Conservation (phyloP, 306 rosid genomes). For the Calophaca sinica region DNA sequence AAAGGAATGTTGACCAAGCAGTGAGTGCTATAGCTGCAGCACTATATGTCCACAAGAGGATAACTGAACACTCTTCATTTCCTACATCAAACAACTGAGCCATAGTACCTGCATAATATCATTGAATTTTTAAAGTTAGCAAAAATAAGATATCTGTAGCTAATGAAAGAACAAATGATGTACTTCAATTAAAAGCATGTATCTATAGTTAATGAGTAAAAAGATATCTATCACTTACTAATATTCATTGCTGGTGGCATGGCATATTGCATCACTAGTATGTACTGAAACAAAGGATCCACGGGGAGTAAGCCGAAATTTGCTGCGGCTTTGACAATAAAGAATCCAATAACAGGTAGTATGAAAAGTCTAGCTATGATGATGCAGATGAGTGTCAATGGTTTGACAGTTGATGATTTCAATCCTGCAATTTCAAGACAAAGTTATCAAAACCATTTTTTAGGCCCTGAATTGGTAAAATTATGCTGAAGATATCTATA, state of each 20-base stretch:
- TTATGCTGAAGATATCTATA: neutral
- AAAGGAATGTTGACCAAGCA: constrained; percentile 77
- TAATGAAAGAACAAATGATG: neutral
- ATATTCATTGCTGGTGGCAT: constrained; percentile 97
- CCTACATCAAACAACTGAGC: constrained; percentile 84
- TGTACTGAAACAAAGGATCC: constrained; percentile 76
- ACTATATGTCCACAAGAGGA: constrained; percentile 80
- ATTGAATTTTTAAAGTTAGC: constrained; percentile 5
- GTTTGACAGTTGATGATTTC: constrained; percentile 61
- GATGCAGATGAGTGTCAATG: constrained; percentile 52
- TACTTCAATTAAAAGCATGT: constrained; percentile 21
- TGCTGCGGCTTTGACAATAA: constrained; percentile 64
- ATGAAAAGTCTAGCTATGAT: constrained; percentile 51
- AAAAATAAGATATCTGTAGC: neutral
- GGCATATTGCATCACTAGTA: constrained; percentile 77
- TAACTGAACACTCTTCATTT: constrained; percentile 89
- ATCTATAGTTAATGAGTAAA: too few relatives aligned
- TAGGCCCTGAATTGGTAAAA: neutral
- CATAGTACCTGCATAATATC: constrained; percentile 71
- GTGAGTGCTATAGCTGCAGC: constrained; percentile 77
- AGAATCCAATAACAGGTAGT: constrained; percentile 71
- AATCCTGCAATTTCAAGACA: constrained; percentile 55
- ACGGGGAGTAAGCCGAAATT: constrained; percentile 64
- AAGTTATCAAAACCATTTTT: constrained; percentile 26
- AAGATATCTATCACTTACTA: constrained; percentile 52